Evolutionary conservation across 495 filamentous ascomycete genomes (phyloP).

Genomic region (Podospora didyma): DNA sequence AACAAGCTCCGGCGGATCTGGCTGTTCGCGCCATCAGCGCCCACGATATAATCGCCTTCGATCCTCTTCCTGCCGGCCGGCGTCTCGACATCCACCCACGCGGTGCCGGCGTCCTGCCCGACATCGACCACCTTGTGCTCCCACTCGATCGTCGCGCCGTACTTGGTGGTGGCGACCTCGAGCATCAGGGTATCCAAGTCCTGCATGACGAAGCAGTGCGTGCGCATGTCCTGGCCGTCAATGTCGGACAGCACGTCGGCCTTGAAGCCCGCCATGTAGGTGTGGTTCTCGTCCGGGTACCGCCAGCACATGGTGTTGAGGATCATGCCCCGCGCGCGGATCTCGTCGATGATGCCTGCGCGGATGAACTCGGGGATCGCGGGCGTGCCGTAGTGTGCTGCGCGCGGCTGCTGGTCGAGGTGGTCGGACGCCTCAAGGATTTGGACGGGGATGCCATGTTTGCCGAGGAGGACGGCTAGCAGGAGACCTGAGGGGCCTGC

Average conservation of each 20-base stretch:
- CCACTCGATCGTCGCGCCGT: conserved; percentile 42
- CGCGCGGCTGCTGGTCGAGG: conserved; percentile 53
- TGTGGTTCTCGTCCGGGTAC: conserved; percentile 33
- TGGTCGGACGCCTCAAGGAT: conserved; percentile 49
- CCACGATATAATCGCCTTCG: conserved; percentile 54
- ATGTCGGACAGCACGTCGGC: conserved; percentile 22
- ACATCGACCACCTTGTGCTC: conserved; percentile 45
- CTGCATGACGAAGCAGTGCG: conserved; percentile 33
- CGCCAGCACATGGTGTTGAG: conserved; percentile 52
- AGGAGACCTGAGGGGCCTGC: conserved; percentile 58
- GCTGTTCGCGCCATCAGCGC: conserved; percentile 58
- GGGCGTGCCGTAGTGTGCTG: conserved; percentile 50
- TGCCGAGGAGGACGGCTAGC: conserved; percentile 51
- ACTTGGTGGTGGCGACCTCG: conserved; percentile 38
- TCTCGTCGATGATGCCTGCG: conserved; percentile 53
- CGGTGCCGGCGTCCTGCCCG: conserved; percentile 46
- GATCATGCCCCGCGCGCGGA: conserved; percentile 44
- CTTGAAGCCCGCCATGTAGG: conserved; percentile 29
- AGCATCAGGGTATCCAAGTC: conserved; percentile 42
- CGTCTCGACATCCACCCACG: conserved; percentile 49
- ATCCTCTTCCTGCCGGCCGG: conserved; percentile 34
- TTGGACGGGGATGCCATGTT: conserved; percentile 50
- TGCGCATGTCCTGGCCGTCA: conserved; percentile 34
- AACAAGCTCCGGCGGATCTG: conserved; percentile 51
- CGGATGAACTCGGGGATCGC: conserved; percentile 52